Percentiles rank a stretch among this genome's conserved stretches.
phyloP scores from a whole-genome alignment of 192 early-diverging fungal species.

The Backusella tarrabulga region DNA sequence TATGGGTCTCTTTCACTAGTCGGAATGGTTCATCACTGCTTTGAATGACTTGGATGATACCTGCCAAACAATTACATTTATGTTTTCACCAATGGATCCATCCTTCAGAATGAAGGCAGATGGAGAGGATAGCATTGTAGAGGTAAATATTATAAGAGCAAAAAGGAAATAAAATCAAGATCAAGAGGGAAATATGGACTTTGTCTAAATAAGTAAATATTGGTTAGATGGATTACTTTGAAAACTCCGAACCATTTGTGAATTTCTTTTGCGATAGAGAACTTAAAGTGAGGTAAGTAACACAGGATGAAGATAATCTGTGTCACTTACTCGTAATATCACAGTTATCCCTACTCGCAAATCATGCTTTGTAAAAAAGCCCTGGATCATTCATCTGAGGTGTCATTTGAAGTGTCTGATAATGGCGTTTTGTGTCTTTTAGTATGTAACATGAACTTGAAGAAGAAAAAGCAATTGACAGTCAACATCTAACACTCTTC shows the following conservation, averaged over 20 bases:
- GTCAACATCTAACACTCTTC: not conserved
- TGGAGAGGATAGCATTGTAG: constrained; percentile 6
- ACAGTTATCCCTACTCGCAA: constrained; percentile 8
- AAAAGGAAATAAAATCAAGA: not conserved
- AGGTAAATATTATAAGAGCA: not conserved
- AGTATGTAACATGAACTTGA: not conserved
- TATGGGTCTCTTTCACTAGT: not conserved
- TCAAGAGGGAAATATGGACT: not conserved
- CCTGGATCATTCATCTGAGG: not conserved
- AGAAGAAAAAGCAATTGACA: not conserved
- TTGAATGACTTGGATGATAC: constrained; percentile 13
- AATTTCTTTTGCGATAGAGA: not conserved
- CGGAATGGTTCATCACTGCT: constrained; percentile 18
- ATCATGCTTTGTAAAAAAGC: constrained; percentile 4
- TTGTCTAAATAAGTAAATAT: not conserved
- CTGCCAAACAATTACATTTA: constrained; percentile 13
- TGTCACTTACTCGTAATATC: not conserved
- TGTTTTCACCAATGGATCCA: constrained; percentile 21
- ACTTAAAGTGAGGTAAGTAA: constrained; percentile 5
- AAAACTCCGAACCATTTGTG: constrained; percentile 9
- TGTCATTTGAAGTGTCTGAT: not conserved
- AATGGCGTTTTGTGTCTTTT: not conserved
- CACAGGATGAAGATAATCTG: constrained; percentile 7
- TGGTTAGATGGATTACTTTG: not conserved
- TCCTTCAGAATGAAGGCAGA: constrained; percentile 6